A percentile compares a stretch with the other conserved stretches of the same genome.
phyloP scores from a whole-genome alignment of 169 alveolate genomes.

The Plasmodium sp. region DNA sequence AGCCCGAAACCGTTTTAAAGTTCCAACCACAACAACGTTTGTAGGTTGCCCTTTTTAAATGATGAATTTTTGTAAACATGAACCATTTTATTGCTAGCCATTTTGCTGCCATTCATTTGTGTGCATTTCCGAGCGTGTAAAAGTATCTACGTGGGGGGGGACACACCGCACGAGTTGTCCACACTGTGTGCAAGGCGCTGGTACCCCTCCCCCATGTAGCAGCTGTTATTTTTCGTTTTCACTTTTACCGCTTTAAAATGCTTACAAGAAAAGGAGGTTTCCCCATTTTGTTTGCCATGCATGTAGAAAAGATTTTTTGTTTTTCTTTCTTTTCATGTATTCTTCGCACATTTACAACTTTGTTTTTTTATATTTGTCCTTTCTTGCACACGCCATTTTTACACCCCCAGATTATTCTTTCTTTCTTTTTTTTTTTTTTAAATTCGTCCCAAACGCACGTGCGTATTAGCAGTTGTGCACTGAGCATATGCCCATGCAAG shows the following conservation, averaged over 20 bases:
- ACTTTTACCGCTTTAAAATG: neutral
- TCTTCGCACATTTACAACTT: conserved; percentile 1
- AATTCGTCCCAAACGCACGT: neutral
- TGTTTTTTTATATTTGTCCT: neutral
- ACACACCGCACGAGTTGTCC: neutral
- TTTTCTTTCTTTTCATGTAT: neutral
- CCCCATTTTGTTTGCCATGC: neutral
- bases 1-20: neutral
- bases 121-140: neutral
- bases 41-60: neutral
- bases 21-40: neutral
- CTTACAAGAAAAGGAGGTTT: neutral
- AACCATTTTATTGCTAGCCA: neutral
- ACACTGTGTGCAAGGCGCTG: neutral
- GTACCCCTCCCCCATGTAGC: neutral
- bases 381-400: neutral
- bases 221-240: conserved; percentile 9
- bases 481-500: neutral
- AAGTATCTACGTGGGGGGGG: neutral
- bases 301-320: neutral
- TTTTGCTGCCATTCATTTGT: neutral
- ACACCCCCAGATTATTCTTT: neutral
- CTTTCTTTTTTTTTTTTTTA: neutral
- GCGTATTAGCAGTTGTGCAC: neutral
- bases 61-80: neutral